Evolutionary conservation across 2,329 filamentous ascomycete species (phyloP), one percentile per base, ranked within the genome.

Genomic region (Ceratocystis lukuohia): DNA sequence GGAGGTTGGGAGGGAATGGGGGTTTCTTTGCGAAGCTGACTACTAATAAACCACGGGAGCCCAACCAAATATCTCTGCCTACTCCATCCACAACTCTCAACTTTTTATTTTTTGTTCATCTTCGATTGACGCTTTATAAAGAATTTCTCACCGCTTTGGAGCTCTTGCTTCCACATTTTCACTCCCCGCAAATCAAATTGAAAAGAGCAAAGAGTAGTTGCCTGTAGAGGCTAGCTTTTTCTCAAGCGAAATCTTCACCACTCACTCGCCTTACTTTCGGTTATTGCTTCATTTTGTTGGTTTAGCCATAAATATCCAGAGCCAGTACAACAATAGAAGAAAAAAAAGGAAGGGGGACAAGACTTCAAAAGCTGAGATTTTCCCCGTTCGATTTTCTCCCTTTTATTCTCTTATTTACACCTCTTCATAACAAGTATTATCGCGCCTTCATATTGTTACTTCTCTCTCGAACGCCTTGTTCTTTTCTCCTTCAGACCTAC

Each of bases 211-310:
- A 41, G 37, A 41, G 37, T 41, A 41, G 10, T 41, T 41, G 10
- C 37, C 12, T 41, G 37, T 41, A 41, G 37, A 41, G 12, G 37
- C 37, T 41, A 41, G 37, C 2, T 4, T 41, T 41, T 41, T 41
- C 37, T 41, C 3, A 41, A 41, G 37, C 37, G 1, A 20, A 50
- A 50, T 37, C 30, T 41, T 33, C 61, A 41, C 61, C 44, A 25
- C 61, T 48, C 37, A 25, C 61, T 48, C 37, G 61, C 44, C 44
- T 50, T 56, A 50, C 46, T 37, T 50, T 64, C 48, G 17, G 46
- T 64, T 53, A n/a, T 64, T 64, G 12, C 46, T 53, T 56, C n/a
- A 30, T 64, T 6, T 25, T 41, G 22, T 25, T n/a, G 62, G n/a
- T 6, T 17, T n/a, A 2, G 17, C 62, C 53, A 57, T 17, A 33